Evolutionary conservation across 177 flowering plant species (phyloP).

Genomic region (Tripterygium wilfordii): DNA sequence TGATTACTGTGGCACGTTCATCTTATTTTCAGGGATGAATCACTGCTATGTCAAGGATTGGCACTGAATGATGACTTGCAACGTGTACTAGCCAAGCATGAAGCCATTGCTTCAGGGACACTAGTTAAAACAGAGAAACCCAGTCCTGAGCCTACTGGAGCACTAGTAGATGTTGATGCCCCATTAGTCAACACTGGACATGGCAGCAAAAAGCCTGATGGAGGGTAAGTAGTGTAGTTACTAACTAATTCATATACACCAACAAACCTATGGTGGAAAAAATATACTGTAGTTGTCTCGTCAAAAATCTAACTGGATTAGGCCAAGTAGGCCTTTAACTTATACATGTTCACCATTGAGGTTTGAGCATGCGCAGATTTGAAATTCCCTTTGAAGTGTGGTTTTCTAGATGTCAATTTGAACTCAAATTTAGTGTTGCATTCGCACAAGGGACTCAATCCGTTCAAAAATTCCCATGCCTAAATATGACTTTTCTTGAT

Average conservation of each 20-base stretch:
- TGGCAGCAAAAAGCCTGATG: constrained; percentile 20
- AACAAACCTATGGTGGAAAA: neutral
- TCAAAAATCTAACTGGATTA: too few species aligned
- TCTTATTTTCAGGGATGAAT: constrained; percentile 38
- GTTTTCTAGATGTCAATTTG: too few species aligned
- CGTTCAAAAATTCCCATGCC: too few species aligned
- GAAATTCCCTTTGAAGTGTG: too few species aligned
- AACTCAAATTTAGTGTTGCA: too few species aligned
- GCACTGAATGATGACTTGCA: constrained; percentile 61
- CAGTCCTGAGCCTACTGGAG: constrained; percentile 27
- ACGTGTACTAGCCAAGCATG: constrained; percentile 47
- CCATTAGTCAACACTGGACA: constrained; percentile 32
- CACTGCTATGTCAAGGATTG: constrained; percentile 46
- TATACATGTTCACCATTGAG: too few species aligned
- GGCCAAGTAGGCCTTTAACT: too few species aligned
- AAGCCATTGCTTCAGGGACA: constrained; percentile 44
- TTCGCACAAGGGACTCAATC: too few species aligned
- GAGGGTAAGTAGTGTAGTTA: constrained; percentile 20
- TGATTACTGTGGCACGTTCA: neutral
- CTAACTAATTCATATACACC: neutral
- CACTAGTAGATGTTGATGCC: constrained; percentile 25
- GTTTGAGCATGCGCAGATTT: too few species aligned
- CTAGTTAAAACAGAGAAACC: constrained; percentile 22
- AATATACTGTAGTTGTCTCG: neutral
- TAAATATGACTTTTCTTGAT: too few species aligned